Base-by-base conservation (phyloP, 345 rosid species). In the Ceriops tagal region DNA sequence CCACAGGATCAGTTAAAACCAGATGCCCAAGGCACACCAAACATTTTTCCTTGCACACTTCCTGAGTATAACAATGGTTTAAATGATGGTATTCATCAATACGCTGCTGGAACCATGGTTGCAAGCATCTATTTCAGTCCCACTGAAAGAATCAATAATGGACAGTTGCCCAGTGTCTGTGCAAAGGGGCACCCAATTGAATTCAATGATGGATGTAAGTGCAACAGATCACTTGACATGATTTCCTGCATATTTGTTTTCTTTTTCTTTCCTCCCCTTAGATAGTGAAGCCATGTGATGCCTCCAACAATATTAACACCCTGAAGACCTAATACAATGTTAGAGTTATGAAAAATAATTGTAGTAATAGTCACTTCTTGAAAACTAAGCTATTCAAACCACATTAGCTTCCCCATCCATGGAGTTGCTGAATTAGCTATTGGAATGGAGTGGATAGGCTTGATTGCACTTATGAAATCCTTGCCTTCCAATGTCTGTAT, bases 31-130 rank as follows among this genome's bases (percentile, higher is more conserved):
- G 75, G 82, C 71, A 20, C 81, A 56, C 84, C 82, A 39, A 82
- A 74, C 79, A 82, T 90, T 70, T 89, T 85, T 83, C 91, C 89
- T 73, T 89, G 78, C 83, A 88, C 98, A 37, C 78, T 90, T 26
- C 89, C 97, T 0, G 96, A 96, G 62, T 86, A 89, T 75, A 82
- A 75, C 53, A 91, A 89, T 75, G 76, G 75, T 80, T 74, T 88
- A 52, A 74, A 79, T 71, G 80, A 73, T 75, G 92, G 83, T 68
- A 74, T 82, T 82, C 80, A 81, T 58, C 77, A 73, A 72, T 86
- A 75, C 62, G 74, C 90, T 62, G 74, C 86, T 34, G 73, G 77
- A 61, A 66, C 82, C 59, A 81, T 84, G 81, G 81, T 73, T 65
- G 68, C 81, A 62, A 84, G 77, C 67, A 71, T 65, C 46, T 78